A percentile compares a stretch with the other conserved stretches of the same genome.
Conservation (phyloP, 371 early-diverging fungal genomes). For the Chytridium lagenaria region DNA sequence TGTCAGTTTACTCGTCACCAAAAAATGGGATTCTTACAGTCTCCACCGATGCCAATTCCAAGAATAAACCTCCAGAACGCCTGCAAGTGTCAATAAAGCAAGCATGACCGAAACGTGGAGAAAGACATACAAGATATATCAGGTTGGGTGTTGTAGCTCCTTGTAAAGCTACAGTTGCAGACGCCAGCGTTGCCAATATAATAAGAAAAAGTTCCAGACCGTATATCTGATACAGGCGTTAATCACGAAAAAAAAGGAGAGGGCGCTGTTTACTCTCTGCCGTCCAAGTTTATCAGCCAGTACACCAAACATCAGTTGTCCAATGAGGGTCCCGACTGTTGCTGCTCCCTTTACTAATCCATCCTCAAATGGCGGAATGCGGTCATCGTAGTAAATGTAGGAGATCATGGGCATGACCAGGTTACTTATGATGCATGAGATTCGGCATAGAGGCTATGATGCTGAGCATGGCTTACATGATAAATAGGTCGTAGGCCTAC, state of each 20-base stretch:
- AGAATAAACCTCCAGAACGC: slow-evolving; percentile 81
- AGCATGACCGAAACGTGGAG: no score
- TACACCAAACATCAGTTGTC: neutral
- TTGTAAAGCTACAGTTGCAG: neutral
- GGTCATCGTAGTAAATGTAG: neutral
- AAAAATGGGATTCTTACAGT: slow-evolving; percentile 23
- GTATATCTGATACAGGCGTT: neutral
- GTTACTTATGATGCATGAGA: neutral
- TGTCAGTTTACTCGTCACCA: no score
- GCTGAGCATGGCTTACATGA: neutral
- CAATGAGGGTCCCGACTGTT: neutral
- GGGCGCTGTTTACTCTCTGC: neutral
- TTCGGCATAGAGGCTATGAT: no score
- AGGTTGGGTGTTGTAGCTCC: neutral
- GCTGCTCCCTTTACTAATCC: neutral
- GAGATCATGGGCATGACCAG: neutral
- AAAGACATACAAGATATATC: neutral
- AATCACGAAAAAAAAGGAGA: neutral
- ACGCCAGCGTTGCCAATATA: neutral
- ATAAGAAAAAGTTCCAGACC: neutral
- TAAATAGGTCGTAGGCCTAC: neutral
- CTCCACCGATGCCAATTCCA: slow-evolving; percentile 88
- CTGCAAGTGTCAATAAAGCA: neutral
- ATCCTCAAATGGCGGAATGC: neutral
- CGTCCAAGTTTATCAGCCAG: neutral